A percentile compares a stretch with the other conserved stretches of the same genome.
Evolutionary conservation across 2,329 filamentous ascomycete species (phyloP).

Genomic region (Fusarium sp.): DNA sequence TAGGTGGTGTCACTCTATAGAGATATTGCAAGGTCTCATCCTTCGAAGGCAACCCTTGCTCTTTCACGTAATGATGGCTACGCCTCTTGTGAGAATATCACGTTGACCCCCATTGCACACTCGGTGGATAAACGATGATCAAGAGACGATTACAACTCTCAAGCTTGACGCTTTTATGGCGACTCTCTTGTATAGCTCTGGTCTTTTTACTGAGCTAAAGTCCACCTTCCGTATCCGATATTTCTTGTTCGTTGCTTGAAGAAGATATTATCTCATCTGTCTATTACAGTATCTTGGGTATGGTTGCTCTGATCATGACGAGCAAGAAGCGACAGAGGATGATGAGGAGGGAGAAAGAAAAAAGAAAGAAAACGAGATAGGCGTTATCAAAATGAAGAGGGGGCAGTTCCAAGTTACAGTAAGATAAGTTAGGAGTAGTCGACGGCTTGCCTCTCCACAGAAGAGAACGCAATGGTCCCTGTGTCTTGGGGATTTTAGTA

Average conservation of each 20-base stretch:
- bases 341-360: conserved; percentile 11
- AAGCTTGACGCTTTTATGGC: conserved; percentile 10
- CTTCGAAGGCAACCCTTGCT: conserved; percentile 12
- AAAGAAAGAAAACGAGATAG: neutral
- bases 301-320: conserved; percentile 8
- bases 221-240: conserved; percentile 31
- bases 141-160: conserved; percentile 2
- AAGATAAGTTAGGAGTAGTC: neutral
- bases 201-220: conserved; percentile 6
- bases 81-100: conserved; percentile 23
- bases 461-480: neutral
- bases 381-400: conserved; percentile 20
- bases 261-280: conserved; percentile 5
- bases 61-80: conserved; percentile 34
- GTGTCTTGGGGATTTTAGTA: conserved; percentile 25
- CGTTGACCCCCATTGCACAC: conserved; percentile 45
- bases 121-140: conserved; percentile 12
- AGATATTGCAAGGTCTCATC: conserved; percentile 4
- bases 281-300: conserved; percentile 16
- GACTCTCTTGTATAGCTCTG: conserved; percentile 10
- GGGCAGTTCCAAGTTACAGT: conserved; percentile 4
- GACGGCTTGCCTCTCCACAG: neutral
- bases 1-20: conserved; percentile 64
- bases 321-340: conserved; percentile 1
- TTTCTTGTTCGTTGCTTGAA: conserved; percentile 23